Conservation (phyloP, 352 stramenopile genomes). For the Pythium guiyangense region DNA sequence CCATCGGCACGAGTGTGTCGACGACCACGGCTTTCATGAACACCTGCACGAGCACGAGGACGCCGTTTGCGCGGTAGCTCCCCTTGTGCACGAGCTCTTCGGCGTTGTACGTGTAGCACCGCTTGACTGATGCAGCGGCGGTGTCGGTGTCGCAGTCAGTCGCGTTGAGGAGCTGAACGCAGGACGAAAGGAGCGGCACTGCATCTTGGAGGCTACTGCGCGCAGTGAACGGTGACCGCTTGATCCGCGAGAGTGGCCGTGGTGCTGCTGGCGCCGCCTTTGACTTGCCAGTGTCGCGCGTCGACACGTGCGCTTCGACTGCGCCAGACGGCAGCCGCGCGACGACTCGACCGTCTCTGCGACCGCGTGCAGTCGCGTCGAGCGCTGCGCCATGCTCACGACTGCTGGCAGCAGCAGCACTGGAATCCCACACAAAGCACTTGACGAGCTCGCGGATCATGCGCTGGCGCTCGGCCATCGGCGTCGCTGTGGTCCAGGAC, state of each 20-base stretch:
- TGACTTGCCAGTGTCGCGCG: slow-evolving; percentile 4
- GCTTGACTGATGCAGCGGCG: slow-evolving; percentile 4
- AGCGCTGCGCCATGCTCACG: background rate
- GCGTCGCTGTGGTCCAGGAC: slow-evolving; percentile 29
- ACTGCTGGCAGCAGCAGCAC: background rate
- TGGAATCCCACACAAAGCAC: slow-evolving; percentile 28
- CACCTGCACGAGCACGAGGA: slow-evolving; percentile 49
- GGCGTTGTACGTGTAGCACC: slow-evolving; percentile 40
- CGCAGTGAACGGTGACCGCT: slow-evolving; percentile 21
- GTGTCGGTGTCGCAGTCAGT: no score
- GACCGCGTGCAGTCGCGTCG: background rate
- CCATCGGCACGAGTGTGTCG: slow-evolving; percentile 16
- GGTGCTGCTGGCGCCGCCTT: background rate
- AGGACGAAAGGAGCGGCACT: slow-evolving; percentile 25
- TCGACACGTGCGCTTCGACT: slow-evolving; percentile 18
- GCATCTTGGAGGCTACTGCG: slow-evolving; percentile 12
- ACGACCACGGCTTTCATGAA: slow-evolving; percentile 46
- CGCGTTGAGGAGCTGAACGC: slow-evolving; percentile 35
- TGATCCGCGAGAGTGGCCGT: slow-evolving; percentile 5
- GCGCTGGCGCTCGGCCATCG: slow-evolving; percentile 6
- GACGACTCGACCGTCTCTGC: slow-evolving; percentile 16
- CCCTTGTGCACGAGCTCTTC: slow-evolving; percentile 57
- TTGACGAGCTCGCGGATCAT: slow-evolving; percentile 25
- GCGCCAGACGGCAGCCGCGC: slow-evolving; percentile 24
- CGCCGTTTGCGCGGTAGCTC: slow-evolving; percentile 51